A percentile compares a stretch with the other conserved stretches of the same genome.
phyloP scores from a whole-genome alignment of 108 stramenopile species.

The Nitzschia palea region DNA sequence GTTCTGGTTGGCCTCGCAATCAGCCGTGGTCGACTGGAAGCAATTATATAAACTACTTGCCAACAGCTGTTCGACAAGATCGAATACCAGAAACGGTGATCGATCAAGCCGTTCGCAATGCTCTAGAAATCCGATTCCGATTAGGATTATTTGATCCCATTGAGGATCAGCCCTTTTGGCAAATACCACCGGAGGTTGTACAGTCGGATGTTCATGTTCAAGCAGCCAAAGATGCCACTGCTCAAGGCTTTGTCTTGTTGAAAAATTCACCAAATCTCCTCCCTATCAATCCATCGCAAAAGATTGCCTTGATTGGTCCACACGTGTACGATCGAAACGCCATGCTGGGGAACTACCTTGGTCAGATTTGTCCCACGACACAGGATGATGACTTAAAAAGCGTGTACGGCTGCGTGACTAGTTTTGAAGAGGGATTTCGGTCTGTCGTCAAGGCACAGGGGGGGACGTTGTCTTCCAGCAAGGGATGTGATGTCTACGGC shows the following conservation, averaged over 20 bases:
- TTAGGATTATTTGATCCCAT: conserved; percentile 40
- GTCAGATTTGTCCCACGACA: neutral
- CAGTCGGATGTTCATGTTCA: conserved; percentile 9
- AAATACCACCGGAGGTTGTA: conserved; percentile 3
- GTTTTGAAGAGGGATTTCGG: neutral
- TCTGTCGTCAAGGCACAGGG: neutral
- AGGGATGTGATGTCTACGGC: neutral
- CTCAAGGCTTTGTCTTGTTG: conserved; percentile 37
- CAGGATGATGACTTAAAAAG: too few species aligned
- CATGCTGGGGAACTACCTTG: conserved; percentile 36
- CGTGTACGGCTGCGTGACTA: neutral
- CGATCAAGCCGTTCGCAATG: conserved; percentile 25
- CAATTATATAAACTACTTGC: conserved; percentile 7
- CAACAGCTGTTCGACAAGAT: conserved; percentile 20
- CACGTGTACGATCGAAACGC: conserved; percentile 20
- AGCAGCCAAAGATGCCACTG: conserved; percentile 35
- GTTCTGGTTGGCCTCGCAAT: conserved; percentile 18
- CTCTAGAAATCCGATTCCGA: conserved; percentile 22
- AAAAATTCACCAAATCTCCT: conserved; percentile 23
- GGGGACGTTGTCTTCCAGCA: neutral
- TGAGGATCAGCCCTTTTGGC: conserved; percentile 9
- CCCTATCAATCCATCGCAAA: conserved; percentile 15
- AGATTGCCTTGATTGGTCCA: conserved; percentile 38
- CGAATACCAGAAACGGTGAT: conserved; percentile 23
- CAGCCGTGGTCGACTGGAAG: neutral